Evolutionary conservation across 225 moss, liverwort and hornwort species (phyloP), one percentile per base, ranked within the genome.

Genomic region (Polytrichum formosum): DNA sequence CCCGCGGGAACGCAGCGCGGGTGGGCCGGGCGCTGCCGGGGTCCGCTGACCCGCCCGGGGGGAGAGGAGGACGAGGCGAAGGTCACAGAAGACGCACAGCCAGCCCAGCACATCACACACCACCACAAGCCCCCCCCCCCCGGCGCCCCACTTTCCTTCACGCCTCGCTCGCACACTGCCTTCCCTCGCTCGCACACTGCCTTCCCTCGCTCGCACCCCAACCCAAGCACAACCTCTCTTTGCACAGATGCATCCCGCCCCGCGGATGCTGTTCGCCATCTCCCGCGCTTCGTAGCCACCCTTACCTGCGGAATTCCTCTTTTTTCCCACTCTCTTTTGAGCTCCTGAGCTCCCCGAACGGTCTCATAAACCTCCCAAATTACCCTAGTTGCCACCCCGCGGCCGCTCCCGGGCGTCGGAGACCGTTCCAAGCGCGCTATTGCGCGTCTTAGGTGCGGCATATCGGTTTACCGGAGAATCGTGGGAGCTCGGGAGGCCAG

Each of bases 331-430:
- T 31, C 16, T 66, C 0, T 69, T 82, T 77, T 20, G 64, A 77
- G 67, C 72, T 67, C 28, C 67, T 77, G 60, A 79, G 85, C 74
- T 77, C 55, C 67, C 26, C 71, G 71, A 77, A 75, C 82, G 79
- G 58, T 56, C 70, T 30, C 2, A 0, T 67, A 67, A 55, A 1
- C 68, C 63, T 69, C 23, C 21, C 72, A 61, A 79, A 74, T 72
- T 82, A 82, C 85, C 85, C 82, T 85, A 85, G 82, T 37, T 27
- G 66, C 46, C 13, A 46, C 46, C 1, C n/a, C 23, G 21, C 3
- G 6, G 59, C 20, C 1, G 20, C 59, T 59, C 59, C 59, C 6
- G 59, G 59, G n/a, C 21, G 0, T 23, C 20, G 59, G 62, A 63
- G 23, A 26, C 26, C 62, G 62, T 63, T 26, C 17, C 62, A 16